These are phyloP conservation scores for Dendrostoma leiphaemia DNA, from an alignment of 2,329 filamentous ascomycete species.

Conservation along the genomic window DNA sequence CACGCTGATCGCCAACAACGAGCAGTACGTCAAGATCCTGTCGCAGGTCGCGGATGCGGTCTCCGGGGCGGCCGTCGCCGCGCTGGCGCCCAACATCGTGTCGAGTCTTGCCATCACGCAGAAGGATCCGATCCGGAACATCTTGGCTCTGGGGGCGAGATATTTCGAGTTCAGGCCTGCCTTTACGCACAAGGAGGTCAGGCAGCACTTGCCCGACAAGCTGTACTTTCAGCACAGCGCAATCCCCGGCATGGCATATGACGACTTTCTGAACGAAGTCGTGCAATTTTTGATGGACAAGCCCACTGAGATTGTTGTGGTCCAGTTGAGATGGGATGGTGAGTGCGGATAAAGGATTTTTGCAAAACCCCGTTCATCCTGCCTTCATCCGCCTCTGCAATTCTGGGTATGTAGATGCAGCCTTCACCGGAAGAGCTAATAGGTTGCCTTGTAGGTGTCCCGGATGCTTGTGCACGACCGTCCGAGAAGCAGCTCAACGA, in stretches of 20 bases:
- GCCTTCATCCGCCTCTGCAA: no score
- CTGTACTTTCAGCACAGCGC: slow-evolving; percentile 50
- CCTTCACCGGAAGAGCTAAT: no score
- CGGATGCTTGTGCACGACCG: slow-evolving; percentile 42
- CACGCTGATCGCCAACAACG: slow-evolving; percentile 25
- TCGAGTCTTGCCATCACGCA: slow-evolving; percentile 48
- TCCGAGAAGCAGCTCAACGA: slow-evolving; percentile 37
- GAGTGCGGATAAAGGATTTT: no score
- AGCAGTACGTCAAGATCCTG: slow-evolving; percentile 19
- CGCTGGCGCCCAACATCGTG: slow-evolving; percentile 41
- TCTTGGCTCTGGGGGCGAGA: slow-evolving; percentile 44
- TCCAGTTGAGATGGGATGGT: slow-evolving; percentile 38
- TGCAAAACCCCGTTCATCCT: no score
- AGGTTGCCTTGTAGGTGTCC: no score
- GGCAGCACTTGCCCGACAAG: slow-evolving; percentile 39
- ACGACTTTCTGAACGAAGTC: slow-evolving; percentile 38
- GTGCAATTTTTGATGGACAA: slow-evolving; percentile 40
- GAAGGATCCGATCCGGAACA: slow-evolving; percentile 42
- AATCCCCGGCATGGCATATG: slow-evolving; percentile 49
- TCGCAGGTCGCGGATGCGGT: slow-evolving; percentile 26
- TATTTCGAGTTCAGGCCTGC: slow-evolving; percentile 54
- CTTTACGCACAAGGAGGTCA: slow-evolving; percentile 41
- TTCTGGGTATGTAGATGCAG: no score
- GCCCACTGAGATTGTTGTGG: slow-evolving; percentile 43
- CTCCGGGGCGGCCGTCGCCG: slow-evolving; percentile 26